Evolutionary conservation across 805 yeast species (phyloP).

Genomic region (Candida boleticola): DNA sequence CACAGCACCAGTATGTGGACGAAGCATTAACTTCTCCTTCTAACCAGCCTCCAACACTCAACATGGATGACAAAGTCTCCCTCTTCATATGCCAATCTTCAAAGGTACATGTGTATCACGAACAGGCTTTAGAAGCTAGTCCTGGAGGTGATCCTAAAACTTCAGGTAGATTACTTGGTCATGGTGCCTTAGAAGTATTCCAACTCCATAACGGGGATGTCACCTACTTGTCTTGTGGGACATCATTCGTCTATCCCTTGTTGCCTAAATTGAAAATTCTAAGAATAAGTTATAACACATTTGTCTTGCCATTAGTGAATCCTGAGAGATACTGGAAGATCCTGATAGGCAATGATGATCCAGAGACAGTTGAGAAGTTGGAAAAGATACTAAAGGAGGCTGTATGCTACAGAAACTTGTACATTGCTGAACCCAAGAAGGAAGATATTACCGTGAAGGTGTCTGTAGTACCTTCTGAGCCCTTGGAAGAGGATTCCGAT

Average conservation of each 20-base stretch:
- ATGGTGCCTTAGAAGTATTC: constrained; percentile 59
- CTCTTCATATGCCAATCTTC: constrained; percentile 32
- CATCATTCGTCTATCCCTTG: constrained; percentile 69
- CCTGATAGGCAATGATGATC: constrained; percentile 32
- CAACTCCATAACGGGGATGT: constrained; percentile 57
- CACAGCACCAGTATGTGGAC: neutral
- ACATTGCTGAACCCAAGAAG: constrained; percentile 8
- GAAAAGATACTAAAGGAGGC: constrained; percentile 37
- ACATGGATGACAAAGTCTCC: constrained; percentile 25
- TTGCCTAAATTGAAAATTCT: constrained; percentile 61
- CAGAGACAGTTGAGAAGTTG: constrained; percentile 22
- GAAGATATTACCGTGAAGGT: neutral
- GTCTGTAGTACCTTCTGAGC: neutral
- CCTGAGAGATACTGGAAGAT: constrained; percentile 77
- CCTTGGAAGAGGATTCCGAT: neutral
- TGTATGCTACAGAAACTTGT: constrained; percentile 43
- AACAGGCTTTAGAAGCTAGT: constrained; percentile 15
- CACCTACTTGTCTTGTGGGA: constrained; percentile 63
- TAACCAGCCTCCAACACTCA: neutral
- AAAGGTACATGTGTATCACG: constrained; percentile 36
- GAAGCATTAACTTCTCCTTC: neutral
- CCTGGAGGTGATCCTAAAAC: constrained; percentile 5
- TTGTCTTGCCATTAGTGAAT: constrained; percentile 63
- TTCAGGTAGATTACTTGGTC: constrained; percentile 53
- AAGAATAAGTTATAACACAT: constrained; percentile 46